These are phyloP conservation scores for Xylaria sp. DNA, from an alignment of 2,329 filamentous ascomycete species.

Conservation along the genomic window DNA sequence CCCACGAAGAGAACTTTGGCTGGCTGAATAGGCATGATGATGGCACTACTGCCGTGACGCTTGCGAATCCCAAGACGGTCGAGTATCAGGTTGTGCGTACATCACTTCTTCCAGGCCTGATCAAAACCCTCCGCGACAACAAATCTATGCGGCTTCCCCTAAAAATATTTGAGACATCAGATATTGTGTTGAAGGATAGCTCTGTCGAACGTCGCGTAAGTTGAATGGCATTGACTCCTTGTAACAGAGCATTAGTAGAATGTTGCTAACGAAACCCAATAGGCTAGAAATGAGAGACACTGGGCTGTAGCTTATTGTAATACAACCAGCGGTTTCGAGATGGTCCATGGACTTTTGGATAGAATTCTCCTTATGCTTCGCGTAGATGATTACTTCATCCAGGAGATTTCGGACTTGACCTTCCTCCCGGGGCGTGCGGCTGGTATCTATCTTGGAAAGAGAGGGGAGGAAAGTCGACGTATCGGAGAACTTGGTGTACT, in stretches of 20 bases:
- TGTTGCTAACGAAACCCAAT: conserved; percentile 48
- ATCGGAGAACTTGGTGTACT: conserved; percentile 94
- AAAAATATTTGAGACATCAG: conserved; percentile 81
- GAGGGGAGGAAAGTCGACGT: conserved; percentile 76
- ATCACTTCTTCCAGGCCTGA: conserved; percentile 75
- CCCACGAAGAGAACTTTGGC: conserved; percentile 96
- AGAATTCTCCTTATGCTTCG: conserved; percentile 92
- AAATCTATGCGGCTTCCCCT: conserved; percentile 79
- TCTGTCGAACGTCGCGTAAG: conserved; percentile 70
- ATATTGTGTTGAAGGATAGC: conserved; percentile 88
- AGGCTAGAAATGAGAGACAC: conserved; percentile 90
- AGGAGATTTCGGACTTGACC: conserved; percentile 88
- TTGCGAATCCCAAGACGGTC: conserved; percentile 81
- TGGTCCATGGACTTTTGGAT: conserved; percentile 93
- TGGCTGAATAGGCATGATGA: conserved; percentile 87
- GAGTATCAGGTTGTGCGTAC: conserved; percentile 86
- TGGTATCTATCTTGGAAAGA: conserved; percentile 72
- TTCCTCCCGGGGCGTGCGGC: conserved; percentile 94
- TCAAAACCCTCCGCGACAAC: conserved; percentile 84
- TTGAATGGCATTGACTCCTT: neutral
- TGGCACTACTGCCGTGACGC: conserved; percentile 73
- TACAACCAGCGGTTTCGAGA: conserved; percentile 92
- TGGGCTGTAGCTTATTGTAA: conserved; percentile 97
- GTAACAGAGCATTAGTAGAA: neutral
- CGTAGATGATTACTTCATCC: conserved; percentile 87